Percentiles rank a stretch among this genome's conserved stretches.
These are phyloP conservation scores for Phytophthora pisi DNA, from an alignment of 352 stramenopile species.

Conservation along the genomic window DNA sequence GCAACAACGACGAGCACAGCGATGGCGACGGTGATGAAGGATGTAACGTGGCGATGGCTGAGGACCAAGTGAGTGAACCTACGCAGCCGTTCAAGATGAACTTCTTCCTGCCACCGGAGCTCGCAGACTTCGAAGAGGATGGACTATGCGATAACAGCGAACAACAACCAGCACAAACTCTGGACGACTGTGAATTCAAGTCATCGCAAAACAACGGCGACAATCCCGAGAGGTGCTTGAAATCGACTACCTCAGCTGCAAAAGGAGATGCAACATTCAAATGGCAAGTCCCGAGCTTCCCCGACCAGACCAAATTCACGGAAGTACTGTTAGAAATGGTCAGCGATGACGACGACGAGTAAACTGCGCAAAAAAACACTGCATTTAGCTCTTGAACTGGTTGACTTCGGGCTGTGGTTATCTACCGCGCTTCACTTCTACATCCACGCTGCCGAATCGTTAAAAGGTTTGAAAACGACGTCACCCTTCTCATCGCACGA, in stretches of 20 bases:
- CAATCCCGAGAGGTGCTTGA: background rate
- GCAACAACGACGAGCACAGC: slow-evolving; percentile 27
- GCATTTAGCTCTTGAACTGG: background rate
- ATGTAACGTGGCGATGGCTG: background rate
- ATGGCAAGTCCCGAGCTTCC: slow-evolving; percentile 38
- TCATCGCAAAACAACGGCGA: background rate
- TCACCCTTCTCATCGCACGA: slow-evolving; percentile 28
- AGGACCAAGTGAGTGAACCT: background rate
- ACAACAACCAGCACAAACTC: background rate
- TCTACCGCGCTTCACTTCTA: background rate
- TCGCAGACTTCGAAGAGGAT: slow-evolving; percentile 71
- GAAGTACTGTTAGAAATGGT: slow-evolving; percentile 33
- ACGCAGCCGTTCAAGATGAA: slow-evolving; percentile 9
- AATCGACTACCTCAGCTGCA: background rate
- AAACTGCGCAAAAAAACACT: background rate
- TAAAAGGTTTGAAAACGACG: slow-evolving; percentile 25
- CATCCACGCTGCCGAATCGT: slow-evolving; percentile 14
- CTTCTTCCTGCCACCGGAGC: slow-evolving; percentile 42
- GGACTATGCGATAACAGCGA: slow-evolving; percentile 24
- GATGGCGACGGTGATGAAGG: slow-evolving; percentile 18
- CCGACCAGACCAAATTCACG: slow-evolving; percentile 18
- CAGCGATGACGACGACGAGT: slow-evolving; percentile 40
- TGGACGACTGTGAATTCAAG: background rate
- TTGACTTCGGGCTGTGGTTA: background rate
- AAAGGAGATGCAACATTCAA: slow-evolving; percentile 6